Evolutionary conservation across 2,329 filamentous ascomycete species (phyloP), one percentile per base, ranked within the genome.

Genomic region (Rhinocladiella similis): DNA sequence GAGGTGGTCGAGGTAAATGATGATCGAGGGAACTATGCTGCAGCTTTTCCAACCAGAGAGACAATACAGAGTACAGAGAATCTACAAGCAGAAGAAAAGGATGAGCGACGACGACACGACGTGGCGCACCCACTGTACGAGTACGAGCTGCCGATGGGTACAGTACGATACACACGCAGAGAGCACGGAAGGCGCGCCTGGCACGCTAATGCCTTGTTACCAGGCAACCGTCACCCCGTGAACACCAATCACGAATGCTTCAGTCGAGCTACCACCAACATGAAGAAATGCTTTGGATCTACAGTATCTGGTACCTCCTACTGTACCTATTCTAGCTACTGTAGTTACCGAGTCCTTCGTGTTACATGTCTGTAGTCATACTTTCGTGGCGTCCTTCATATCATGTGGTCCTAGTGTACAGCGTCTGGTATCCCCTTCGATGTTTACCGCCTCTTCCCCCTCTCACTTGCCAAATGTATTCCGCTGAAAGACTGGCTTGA

Each of bases 401-500:
- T 38, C 12, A 38, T 13, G 3, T 39, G 12, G 9, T 18, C 4
- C 36, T 39, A 14, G n/a, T 39, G 36, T 39, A 39, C 36, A 39
- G 36, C 7, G 36, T 14, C n/a, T 19, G 4, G 36, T 13, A 12
- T 19, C 2, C 27, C 27, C 10, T 33, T 33, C 6, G 6, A 33
- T 33, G 27, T 33, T 33, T 2, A 33, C 27, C 36, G 5, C 12
- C 10, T 5, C 35, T 14, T 39, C 36, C 13, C 18, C 36, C 4
- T 39, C 36, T 25, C 27, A 48, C 20, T 41, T 53, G n/a, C 29
- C 45, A 5, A 48, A n/a, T 51, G 53, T 50, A 36, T 51, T 43
- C 41, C 62, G 60, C 60, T 67, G 62, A 71, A 82, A 73, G 20
- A 80, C 75, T 50, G 77, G 77, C 60, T 76, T 77, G 19, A 86